Percentiles rank a stretch among this genome's conserved stretches.
Evolutionary conservation across 768 basidiomycete genomes (phyloP).

Genomic region (Lactarius tabidus): DNA sequence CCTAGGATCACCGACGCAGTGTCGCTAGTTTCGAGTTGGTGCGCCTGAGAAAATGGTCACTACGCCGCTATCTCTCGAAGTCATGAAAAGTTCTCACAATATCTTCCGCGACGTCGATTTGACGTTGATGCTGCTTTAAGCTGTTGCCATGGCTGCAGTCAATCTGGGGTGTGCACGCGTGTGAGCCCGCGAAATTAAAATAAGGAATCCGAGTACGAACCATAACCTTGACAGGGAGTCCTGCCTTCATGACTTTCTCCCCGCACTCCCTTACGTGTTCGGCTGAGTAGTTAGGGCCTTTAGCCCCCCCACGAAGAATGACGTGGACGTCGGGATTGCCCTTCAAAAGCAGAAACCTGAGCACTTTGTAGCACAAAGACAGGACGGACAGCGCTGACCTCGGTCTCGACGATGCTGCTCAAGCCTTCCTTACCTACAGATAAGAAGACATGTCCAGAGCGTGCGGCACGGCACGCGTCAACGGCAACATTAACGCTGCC

Average conservation of each 20-base stretch:
- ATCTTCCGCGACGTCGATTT: constrained; percentile 84
- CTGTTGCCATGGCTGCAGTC: constrained; percentile 98
- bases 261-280: constrained; percentile 76
- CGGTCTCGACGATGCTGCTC: constrained; percentile 92
- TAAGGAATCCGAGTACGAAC: constrained; percentile 38
- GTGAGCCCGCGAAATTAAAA: background rate
- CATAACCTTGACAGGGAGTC: constrained; percentile 80
- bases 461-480: constrained; percentile 92
- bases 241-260: constrained; percentile 73
- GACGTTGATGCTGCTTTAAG: constrained; percentile 84
- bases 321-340: constrained; percentile 92
- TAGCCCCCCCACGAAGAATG: constrained; percentile 86
- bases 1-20: constrained; percentile 78
- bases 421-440: constrained; percentile 96
- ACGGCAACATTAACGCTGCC: constrained; percentile 88
- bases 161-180: constrained; percentile 46
- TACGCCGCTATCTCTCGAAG: constrained; percentile 21
- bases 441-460: constrained; percentile 89
- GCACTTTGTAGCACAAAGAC: background rate
- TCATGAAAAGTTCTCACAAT: constrained; percentile 52
- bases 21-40: constrained; percentile 66
- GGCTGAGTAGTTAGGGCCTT: constrained; percentile 84
- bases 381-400: constrained; percentile 39
- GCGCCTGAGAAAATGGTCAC: constrained; percentile 44
- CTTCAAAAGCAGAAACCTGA: constrained; percentile 37